phyloP scores from a whole-genome alignment of 2,329 filamentous ascomycete species.

The Fusarium setosum region DNA sequence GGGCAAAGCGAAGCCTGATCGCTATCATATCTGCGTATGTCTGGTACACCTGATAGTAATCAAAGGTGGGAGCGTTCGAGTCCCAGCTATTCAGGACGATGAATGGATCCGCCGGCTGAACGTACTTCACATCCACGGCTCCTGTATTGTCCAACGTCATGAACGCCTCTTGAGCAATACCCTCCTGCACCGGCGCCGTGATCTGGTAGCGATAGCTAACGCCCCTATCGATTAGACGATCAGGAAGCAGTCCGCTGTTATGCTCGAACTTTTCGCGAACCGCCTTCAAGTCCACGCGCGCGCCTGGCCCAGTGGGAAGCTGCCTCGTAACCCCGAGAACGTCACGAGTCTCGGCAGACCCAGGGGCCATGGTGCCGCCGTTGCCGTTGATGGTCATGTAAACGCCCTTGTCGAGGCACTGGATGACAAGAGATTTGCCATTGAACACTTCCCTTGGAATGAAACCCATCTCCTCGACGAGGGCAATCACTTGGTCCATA shows the following conservation, averaged over 20 bases:
- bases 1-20: background rate
- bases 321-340: background rate
- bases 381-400: background rate
- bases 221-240: background rate
- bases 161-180: background rate
- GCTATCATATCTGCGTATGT: background rate
- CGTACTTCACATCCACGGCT: background rate
- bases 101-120: background rate
- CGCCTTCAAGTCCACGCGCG: background rate
- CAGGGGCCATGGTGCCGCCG: background rate
- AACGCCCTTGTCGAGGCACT: background rate
- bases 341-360: background rate
- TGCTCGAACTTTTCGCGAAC: background rate
- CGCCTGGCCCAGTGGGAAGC: background rate
- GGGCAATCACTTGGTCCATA: background rate
- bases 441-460: background rate
- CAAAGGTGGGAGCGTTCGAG: background rate
- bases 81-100: background rate
- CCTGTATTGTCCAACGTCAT: background rate
- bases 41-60: background rate
- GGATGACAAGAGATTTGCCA: background rate
- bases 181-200: background rate
- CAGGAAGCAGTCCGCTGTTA: background rate
- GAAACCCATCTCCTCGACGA: background rate
- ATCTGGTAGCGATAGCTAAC: background rate